phyloP scores from a whole-genome alignment of 768 basidiomycete species.

The Suillus subluteus region DNA sequence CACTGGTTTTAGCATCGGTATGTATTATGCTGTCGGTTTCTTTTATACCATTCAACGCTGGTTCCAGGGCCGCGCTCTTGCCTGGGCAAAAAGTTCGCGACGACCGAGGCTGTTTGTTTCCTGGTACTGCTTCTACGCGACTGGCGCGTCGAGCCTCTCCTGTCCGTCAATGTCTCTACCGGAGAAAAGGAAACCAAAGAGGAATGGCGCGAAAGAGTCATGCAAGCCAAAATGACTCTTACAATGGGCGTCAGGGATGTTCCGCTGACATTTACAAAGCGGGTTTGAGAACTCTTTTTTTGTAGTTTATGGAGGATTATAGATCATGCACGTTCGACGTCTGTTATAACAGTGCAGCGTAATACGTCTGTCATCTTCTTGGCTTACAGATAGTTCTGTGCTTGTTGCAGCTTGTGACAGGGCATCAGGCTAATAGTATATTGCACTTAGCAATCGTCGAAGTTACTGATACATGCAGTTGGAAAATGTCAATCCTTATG shows the following conservation, averaged over 20 bases:
- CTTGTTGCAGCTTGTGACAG: background rate
- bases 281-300: constrained; percentile 4
- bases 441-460: no score
- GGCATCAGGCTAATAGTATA: no score
- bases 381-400: background rate
- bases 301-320: background rate
- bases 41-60: constrained; percentile 3
- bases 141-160: constrained; percentile 52
- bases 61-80: constrained; percentile 51
- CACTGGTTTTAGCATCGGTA: constrained; percentile 30
- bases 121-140: constrained; percentile 55
- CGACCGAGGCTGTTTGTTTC: constrained; percentile 55
- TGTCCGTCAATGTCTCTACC: constrained; percentile 22
- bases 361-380: background rate
- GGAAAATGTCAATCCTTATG: no score
- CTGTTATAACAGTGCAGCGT: background rate
- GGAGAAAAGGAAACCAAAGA: constrained; percentile 23
- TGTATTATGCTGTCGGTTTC: background rate
- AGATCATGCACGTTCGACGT: background rate
- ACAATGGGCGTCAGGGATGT: constrained; percentile 26
- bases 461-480: no score
- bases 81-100: constrained; percentile 59
- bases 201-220: constrained; percentile 28
- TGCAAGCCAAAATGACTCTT: constrained; percentile 20
- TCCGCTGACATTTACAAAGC: constrained; percentile 26